Evolutionary conservation across 805 yeast genomes (phyloP), one percentile per base, ranked within the genome.

Genomic region (Saturnispora hagleri): DNA sequence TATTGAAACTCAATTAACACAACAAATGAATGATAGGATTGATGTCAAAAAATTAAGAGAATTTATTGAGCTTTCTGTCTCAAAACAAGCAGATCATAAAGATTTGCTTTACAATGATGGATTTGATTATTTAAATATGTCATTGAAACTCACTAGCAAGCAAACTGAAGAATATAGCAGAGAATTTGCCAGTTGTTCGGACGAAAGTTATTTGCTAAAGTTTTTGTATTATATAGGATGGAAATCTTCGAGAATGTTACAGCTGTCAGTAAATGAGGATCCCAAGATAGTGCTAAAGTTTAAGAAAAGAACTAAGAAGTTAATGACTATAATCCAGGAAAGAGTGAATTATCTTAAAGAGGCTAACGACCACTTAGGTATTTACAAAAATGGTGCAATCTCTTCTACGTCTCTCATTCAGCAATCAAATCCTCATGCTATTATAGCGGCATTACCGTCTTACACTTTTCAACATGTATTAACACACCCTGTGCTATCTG

Each of bases 11-110:
- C 63, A 76, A 2, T 77, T 86, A 1, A 82, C 88, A 3, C 75
- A 75, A 31, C 76, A 84, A 12, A 70, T 90, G 62, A 81, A 81
- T 55, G 95, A 88, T 60, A 71, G 89, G 51, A 77, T 77, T 36
- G 88, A 86, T 60, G 95, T 89, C 0, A 78, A 82, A 53, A 77
- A 81, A 56, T 73, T 90, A 22, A 69, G 95, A 54, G 46, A 49
- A 6, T 49, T 49, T 40, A 43, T 44, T 31, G 44, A 42, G 9
- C 44, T 34, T 34, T 35, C 48, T 28, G 26, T 22, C 44, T 15
- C 42, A 7, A 43, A 33, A 42, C 35, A 43, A 10, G 27, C 18
- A 34, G 34, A 27, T 27, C 24, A 48, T 20, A 24, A 26, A 8
- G 41, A 38, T 20, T 18, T 26, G 4, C 12, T 17, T 10, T 26